A percentile compares a stretch with the other conserved stretches of the same genome.
phyloP scores from a whole-genome alignment of 192 early-diverging fungal species.

The Coemansia sp. region DNA sequence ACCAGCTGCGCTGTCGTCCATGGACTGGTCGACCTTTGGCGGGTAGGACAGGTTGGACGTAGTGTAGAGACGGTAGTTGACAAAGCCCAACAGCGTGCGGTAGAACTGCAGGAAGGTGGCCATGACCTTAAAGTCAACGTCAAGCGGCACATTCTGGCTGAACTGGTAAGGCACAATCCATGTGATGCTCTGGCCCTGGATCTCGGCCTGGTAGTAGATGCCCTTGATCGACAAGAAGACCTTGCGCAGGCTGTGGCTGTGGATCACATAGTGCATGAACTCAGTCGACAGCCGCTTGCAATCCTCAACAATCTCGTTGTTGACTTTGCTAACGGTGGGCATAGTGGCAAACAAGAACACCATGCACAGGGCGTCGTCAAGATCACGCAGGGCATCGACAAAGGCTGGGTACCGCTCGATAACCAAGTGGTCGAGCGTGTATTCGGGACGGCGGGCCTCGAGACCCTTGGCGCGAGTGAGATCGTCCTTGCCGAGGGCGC shows the following conservation, averaged over 20 bases:
- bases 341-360: slow-evolving; percentile 90
- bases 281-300: slow-evolving; percentile 86
- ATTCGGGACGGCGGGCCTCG: slow-evolving; percentile 76
- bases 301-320: slow-evolving; percentile 62
- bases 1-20: slow-evolving; percentile 51
- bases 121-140: slow-evolving; percentile 98
- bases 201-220: slow-evolving; percentile 99
- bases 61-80: slow-evolving; percentile 91
- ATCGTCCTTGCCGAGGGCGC: slow-evolving; percentile 82
- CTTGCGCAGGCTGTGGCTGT: slow-evolving; percentile 76
- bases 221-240: slow-evolving; percentile 98
- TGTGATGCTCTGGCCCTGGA: slow-evolving; percentile 88
- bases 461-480: slow-evolving; percentile 74
- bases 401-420: slow-evolving; percentile 96
- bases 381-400: slow-evolving; percentile 86
- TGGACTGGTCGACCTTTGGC: slow-evolving; percentile 67
- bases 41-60: slow-evolving; percentile 90
- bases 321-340: slow-evolving; percentile 68
- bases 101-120: slow-evolving; percentile 96
- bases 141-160: slow-evolving; percentile 79
- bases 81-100: slow-evolving; percentile 87
- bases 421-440: slow-evolving; percentile 90
- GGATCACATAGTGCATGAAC: slow-evolving; percentile 91
- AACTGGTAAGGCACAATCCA: slow-evolving; percentile 98
- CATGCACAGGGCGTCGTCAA: slow-evolving; percentile 99